Conservation (phyloP, 768 basidiomycete species). For the Cystobasidium ongulense region DNA sequence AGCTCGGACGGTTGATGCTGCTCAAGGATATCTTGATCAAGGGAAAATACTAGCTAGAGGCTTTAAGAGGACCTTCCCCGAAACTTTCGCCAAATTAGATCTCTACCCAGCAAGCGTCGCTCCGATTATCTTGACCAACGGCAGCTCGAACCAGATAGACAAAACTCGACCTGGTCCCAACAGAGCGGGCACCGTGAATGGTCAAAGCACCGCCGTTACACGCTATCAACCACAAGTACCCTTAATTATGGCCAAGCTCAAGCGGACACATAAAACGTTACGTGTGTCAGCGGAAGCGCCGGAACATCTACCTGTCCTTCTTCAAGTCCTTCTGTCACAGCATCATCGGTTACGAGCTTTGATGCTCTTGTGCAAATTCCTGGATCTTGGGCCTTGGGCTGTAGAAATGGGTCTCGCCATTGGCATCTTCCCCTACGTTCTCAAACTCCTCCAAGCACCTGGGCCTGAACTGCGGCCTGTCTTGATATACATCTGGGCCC, state of each 20-base stretch:
- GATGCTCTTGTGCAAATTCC: constrained; percentile 90
- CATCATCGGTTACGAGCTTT: constrained; percentile 90
- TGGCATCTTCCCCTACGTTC: constrained; percentile 97
- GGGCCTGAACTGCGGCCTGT: constrained; percentile 93
- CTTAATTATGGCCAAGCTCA: constrained; percentile 31
- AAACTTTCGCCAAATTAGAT: background rate
- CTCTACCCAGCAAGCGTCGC: background rate
- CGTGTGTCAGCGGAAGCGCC: constrained; percentile 56
- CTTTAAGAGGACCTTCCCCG: constrained; percentile 3
- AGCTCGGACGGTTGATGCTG: constrained; percentile 45
- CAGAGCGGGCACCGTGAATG: constrained; percentile 39
- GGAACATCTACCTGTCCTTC: constrained; percentile 91
- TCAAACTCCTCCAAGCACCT: constrained; percentile 87
- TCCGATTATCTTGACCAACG: background rate
- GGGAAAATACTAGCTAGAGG: background rate
- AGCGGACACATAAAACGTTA: constrained; percentile 19
- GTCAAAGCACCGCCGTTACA: constrained; percentile 65
- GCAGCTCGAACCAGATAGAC: background rate
- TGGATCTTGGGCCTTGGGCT: constrained; percentile 97
- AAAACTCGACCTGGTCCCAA: background rate
- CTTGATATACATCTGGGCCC: constrained; percentile 96
- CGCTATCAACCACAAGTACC: constrained; percentile 15
- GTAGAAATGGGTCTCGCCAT: constrained; percentile 91
- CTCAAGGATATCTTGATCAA: background rate
- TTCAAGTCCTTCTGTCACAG: constrained; percentile 93